These are phyloP conservation scores for Saccharata proteae DNA, from an alignment of 2,329 filamentous ascomycete genomes.

Conservation along the genomic window DNA sequence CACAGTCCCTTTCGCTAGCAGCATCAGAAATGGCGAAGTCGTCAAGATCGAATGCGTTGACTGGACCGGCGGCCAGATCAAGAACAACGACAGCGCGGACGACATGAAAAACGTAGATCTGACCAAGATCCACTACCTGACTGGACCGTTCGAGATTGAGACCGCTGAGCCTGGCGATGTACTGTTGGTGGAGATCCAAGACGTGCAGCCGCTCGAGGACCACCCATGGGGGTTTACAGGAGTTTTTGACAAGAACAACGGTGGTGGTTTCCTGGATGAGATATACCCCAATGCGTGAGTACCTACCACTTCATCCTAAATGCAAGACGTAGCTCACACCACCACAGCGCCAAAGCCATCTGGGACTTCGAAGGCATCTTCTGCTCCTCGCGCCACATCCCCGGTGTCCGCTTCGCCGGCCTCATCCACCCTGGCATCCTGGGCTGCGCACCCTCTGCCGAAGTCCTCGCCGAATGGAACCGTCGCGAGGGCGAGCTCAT, in stretches of 20 bases:
- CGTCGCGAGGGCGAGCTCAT: conserved; percentile 71
- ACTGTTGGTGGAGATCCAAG: conserved; percentile 78
- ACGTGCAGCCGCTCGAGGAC: conserved; percentile 78
- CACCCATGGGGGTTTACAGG: conserved; percentile 87
- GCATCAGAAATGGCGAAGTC: conserved; percentile 70
- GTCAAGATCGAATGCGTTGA: conserved; percentile 91
- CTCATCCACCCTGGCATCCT: conserved; percentile 88
- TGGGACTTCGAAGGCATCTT: conserved; percentile 70
- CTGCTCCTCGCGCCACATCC: conserved; percentile 65
- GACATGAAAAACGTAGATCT: conserved; percentile 77
- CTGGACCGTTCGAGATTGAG: conserved; percentile 78
- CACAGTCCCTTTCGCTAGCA: conserved; percentile 60
- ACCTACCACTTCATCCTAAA: background rate
- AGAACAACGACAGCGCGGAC: conserved; percentile 81
- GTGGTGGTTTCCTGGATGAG: conserved; percentile 80
- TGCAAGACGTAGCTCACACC: background rate
- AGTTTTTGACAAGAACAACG: conserved; percentile 67
- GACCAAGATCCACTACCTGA: conserved; percentile 75
- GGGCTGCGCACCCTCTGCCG: conserved; percentile 71
- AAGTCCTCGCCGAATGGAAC: conserved; percentile 74
- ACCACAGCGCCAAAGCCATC: conserved; percentile 56
- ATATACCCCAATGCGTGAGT: conserved; percentile 68
- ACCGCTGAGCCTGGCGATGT: conserved; percentile 76
- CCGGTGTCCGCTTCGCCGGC: conserved; percentile 71
- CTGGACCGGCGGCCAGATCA: conserved; percentile 65